These are phyloP conservation scores for Penicillium sp. DNA, from an alignment of 2,329 filamentous ascomycete species.

Conservation along the genomic window DNA sequence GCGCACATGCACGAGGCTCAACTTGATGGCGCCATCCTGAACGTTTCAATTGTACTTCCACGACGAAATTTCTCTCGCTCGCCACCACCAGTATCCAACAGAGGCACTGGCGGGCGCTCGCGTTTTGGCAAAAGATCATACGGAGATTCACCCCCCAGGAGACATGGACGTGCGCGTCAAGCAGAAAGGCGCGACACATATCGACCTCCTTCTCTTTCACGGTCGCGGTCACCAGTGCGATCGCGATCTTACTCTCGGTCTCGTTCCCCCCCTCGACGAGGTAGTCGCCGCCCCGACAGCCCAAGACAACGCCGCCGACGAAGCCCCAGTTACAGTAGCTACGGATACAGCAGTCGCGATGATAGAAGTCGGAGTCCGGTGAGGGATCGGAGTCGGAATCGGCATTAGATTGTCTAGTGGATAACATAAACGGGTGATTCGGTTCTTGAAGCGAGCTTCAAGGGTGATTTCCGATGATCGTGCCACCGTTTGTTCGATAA, in stretches of 20 bases:
- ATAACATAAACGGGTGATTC: background rate
- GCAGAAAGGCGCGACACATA: slow-evolving; percentile 60
- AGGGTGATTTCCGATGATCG: background rate
- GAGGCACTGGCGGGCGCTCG: slow-evolving; percentile 60
- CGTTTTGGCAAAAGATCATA: slow-evolving; percentile 36
- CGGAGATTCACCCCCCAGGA: slow-evolving; percentile 40
- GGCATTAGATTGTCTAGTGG: slow-evolving; percentile 15
- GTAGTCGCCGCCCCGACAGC: slow-evolving; percentile 39
- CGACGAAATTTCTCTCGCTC: slow-evolving; percentile 79
- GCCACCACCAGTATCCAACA: slow-evolving; percentile 71
- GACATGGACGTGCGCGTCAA: slow-evolving; percentile 44
- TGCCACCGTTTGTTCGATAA: background rate
- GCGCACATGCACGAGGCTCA: slow-evolving; percentile 98
- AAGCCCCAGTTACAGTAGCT: slow-evolving; percentile 66
- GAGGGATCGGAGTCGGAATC: slow-evolving; percentile 51
- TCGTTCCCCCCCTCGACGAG: slow-evolving; percentile 46
- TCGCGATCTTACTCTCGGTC: slow-evolving; percentile 48
- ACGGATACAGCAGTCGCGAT: slow-evolving; percentile 62
- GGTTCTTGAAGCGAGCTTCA: background rate
- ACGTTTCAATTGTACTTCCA: slow-evolving; percentile 86
- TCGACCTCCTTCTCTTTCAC: slow-evolving; percentile 62
- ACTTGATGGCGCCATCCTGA: slow-evolving; percentile 78
- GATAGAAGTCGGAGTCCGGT: slow-evolving; percentile 52
- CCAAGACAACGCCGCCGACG: slow-evolving; percentile 53
- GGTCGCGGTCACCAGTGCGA: slow-evolving; percentile 47